Evolutionary conservation across 768 basidiomycete genomes (phyloP).

Genomic region (Hygrophorus pudorinus): DNA sequence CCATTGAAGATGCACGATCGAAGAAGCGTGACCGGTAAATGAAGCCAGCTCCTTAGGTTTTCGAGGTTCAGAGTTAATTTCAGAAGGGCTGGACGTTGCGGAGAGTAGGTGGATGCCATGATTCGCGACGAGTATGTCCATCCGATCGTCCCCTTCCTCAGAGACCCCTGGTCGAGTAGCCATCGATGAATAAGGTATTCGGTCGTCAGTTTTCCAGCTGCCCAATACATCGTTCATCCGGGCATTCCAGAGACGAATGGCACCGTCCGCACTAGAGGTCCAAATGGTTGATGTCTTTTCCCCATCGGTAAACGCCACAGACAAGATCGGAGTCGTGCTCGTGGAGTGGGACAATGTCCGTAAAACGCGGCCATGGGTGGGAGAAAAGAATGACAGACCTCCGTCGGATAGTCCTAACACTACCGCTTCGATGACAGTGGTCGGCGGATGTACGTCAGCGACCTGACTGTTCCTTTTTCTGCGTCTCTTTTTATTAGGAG

Average conservation of each 20-base stretch:
- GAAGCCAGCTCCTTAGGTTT: slow-evolving; percentile 37
- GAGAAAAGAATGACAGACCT: slow-evolving; percentile 49
- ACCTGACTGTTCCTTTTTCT: slow-evolving; percentile 29
- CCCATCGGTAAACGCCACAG: slow-evolving; percentile 27
- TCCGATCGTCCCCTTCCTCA: slow-evolving; percentile 22
- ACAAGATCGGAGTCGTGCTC: slow-evolving; percentile 42
- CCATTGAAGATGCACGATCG: slow-evolving; percentile 44
- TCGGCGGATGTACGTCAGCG: slow-evolving; percentile 11
- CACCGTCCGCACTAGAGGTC: slow-evolving; percentile 50
- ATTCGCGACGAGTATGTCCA: slow-evolving; percentile 47
- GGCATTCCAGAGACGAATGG: slow-evolving; percentile 48
- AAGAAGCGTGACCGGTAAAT: slow-evolving; percentile 60
- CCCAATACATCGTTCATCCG: slow-evolving; percentile 36
- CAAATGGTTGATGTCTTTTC: slow-evolving; percentile 30
- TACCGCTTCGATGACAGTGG: slow-evolving; percentile 30
- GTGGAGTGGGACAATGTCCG: slow-evolving; percentile 46
- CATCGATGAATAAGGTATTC: slow-evolving; percentile 47
- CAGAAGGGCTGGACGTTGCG: slow-evolving; percentile 10
- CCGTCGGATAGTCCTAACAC: slow-evolving; percentile 55
- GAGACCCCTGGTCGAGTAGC: slow-evolving; percentile 26
- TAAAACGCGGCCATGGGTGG: slow-evolving; percentile 44
- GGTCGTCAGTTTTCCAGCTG: slow-evolving; percentile 48
- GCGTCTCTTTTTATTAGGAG: slow-evolving; percentile 45
- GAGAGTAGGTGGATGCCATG: slow-evolving; percentile 50
- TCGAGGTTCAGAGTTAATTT: slow-evolving; percentile 20